Percentiles rank a stretch among this genome's conserved stretches.
phyloP scores from a whole-genome alignment of 108 stramenopile species.

The Aureococcus anophagefferens region DNA sequence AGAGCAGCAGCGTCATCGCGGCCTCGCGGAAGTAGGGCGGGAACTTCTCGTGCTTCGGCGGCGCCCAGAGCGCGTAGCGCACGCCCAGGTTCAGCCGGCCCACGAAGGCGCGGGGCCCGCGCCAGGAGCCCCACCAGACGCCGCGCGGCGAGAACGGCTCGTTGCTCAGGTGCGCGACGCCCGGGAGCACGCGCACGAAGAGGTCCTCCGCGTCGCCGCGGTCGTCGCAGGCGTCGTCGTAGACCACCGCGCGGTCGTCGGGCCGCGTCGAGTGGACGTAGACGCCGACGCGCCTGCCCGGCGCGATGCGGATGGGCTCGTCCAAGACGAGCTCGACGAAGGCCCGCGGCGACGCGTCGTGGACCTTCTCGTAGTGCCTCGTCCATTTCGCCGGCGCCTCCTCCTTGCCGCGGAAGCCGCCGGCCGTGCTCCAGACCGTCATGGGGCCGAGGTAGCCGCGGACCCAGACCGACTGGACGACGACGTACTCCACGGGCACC shows the following conservation, averaged over 20 bases:
- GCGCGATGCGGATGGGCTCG: not conserved
- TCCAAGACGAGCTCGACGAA: not conserved
- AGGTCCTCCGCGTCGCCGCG: conserved; percentile 1
- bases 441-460: conserved; percentile 7
- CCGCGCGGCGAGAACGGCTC: not conserved
- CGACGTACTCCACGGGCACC: conserved; percentile 6
- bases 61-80: conserved; percentile 9
- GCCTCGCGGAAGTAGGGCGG: not conserved
- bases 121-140: conserved; percentile 2
- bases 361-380: not conserved
- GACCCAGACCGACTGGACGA: not conserved
- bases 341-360: not conserved
- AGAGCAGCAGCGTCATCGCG: not conserved
- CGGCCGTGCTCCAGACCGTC: not conserved
- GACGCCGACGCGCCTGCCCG: not conserved
- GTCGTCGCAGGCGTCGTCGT: conserved; percentile 4
- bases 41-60: conserved; percentile 1
- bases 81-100: conserved; percentile 8
- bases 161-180: not conserved
- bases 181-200: not conserved
- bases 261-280: conserved; percentile 6
- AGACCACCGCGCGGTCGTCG: conserved; percentile 8
- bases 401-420: not conserved
- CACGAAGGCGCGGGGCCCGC: conserved; percentile 7
- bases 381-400: not conserved